phyloP scores from a whole-genome alignment of 1,139 yeast genomes.

The Blastobotrys malaysiensis region DNA sequence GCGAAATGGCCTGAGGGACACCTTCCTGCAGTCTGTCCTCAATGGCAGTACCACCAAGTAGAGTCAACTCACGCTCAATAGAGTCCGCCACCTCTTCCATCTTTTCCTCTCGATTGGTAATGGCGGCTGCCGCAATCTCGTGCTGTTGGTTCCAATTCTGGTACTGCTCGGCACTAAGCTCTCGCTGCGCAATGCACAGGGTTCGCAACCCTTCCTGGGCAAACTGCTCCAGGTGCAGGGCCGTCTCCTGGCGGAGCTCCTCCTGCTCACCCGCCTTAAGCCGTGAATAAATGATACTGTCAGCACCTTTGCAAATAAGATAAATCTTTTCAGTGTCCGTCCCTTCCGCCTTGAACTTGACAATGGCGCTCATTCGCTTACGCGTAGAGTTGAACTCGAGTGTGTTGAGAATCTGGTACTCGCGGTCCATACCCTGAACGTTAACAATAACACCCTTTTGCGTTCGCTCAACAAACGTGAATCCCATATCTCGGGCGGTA shows the following conservation, averaged over 20 bases:
- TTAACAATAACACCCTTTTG: constrained; percentile 65
- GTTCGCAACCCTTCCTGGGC: constrained; percentile 97
- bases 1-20: constrained; percentile 85
- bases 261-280: constrained; percentile 23
- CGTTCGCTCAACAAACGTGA: constrained; percentile 69
- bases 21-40: constrained; percentile 93
- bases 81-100: constrained; percentile 73
- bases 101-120: constrained; percentile 67
- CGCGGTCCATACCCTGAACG: constrained; percentile 66
- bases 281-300: constrained; percentile 78
- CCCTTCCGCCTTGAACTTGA: constrained; percentile 54
- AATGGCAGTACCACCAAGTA: constrained; percentile 93
- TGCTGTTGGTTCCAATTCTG: constrained; percentile 62
- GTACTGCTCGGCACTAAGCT: constrained; percentile 56
- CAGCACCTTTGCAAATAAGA: constrained; percentile 89
- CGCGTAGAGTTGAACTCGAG: constrained; percentile 88
- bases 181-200: constrained; percentile 80
- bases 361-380: constrained; percentile 93
- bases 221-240: constrained; percentile 76
- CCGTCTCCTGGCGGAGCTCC: constrained; percentile 56
- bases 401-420: constrained; percentile 68
- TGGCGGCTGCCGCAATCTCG: constrained; percentile 64
- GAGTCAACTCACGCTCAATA: constrained; percentile 62
- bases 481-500: constrained; percentile 90
- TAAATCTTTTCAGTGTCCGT: constrained; percentile 47